Evolutionary conservation across 768 basidiomycete genomes (phyloP), one percentile per base, ranked within the genome.

Genomic region (Boletus rufocinnamomeus): DNA sequence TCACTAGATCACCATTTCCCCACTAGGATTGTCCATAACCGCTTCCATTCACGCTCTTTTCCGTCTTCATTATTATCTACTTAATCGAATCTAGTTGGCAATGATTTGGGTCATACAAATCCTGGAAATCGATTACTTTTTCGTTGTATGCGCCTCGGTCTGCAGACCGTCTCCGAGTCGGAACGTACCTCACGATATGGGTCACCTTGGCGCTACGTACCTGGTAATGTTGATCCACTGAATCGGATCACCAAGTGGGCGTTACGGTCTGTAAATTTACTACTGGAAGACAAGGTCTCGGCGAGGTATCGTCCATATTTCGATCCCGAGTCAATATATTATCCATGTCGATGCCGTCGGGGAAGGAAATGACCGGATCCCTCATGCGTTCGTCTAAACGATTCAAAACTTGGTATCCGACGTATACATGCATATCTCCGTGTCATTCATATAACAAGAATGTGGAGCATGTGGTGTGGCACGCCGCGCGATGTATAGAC

Each of bases 71-170:
- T 69, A 70, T 61, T 19, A 63, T 66, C 60, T 66, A 61, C 63
- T 60, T 71, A 67, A 71, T 70, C 11, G 32, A 37, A 69, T 65
- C 67, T 71, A 65, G 67, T 50, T 58, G 61, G 63, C 61, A 58
- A 30, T 60, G 64, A 59, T 64, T 50, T 58, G 57, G 52, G 54
- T 54, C 60, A 46, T 56, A 55, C 17, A 53, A 53, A 35, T 51
- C 38, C 35, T 47, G 48, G 41, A 51, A 59, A 60, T 62, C 40
- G 34, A 58, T 52, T 50, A 21, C 34, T 49, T 49, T 52, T 59
- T 41, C 17, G 28, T 16, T 48, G n/a, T 38, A 17, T 17, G 14
- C 11, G 4, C 25, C 40, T 34, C 9, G 11, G n/a, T 27, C n/a
- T 43, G 23, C 23, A 10, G 13, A 35, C 0, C 8, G 4, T 52